These are phyloP conservation scores for Senna tora DNA, from an alignment of 306 rosid genomes.

Conservation along the genomic window DNA sequence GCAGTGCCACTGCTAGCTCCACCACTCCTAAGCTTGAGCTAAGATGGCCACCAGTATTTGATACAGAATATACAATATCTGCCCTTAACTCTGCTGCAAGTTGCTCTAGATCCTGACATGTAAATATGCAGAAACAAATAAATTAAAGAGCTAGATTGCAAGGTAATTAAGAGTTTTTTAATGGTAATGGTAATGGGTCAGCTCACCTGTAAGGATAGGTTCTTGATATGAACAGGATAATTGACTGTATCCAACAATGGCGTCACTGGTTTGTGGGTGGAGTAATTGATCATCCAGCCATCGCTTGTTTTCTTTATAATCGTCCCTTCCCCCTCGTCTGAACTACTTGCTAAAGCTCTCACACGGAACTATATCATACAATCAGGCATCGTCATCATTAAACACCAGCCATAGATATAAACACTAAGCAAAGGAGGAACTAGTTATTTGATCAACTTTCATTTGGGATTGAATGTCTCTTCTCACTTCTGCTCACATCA, in stretches of 20 bases:
- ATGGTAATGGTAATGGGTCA: too few relatives aligned
- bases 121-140: background rate
- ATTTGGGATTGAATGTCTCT: too few relatives aligned
- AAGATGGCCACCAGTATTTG: constrained; percentile 87
- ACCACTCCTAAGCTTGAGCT: constrained; percentile 96
- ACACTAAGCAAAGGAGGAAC: too few relatives aligned
- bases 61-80: constrained; percentile 68
- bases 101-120: constrained; percentile 77
- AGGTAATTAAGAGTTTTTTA: background rate
- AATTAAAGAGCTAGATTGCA: too few relatives aligned
- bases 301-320: constrained; percentile 50
- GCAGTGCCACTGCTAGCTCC: constrained; percentile 82
- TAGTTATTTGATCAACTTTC: too few relatives aligned
- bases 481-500: too few relatives aligned
- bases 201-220: constrained; percentile 66
- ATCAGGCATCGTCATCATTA: constrained; percentile 9
- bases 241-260: constrained; percentile 87
- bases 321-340: constrained; percentile 49
- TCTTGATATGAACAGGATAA: constrained; percentile 83
- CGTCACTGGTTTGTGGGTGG: constrained; percentile 63
- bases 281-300: constrained; percentile 63
- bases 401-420: too few relatives aligned
- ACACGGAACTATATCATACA: constrained; percentile 54
- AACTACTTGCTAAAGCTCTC: constrained; percentile 53
- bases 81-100: constrained; percentile 84